Conservation (phyloP, 306 rosid genomes). For the Urtica urens region DNA sequence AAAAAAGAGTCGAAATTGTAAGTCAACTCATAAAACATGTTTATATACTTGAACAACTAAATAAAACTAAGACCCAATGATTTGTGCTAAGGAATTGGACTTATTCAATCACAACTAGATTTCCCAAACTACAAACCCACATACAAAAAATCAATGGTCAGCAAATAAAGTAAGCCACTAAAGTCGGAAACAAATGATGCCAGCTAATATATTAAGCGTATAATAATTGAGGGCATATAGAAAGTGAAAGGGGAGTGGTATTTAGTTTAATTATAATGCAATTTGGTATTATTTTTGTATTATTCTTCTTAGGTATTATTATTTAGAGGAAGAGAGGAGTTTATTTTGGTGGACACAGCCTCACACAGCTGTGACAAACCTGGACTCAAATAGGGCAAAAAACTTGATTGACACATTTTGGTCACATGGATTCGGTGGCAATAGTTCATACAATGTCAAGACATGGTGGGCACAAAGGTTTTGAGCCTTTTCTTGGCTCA, state of each 20-base stretch:
- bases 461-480: neutral
- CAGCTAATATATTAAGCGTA: conserved; percentile 25
- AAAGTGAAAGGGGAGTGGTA: neutral
- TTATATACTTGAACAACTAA: neutral
- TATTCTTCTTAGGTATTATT: conserved; percentile 18
- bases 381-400: conserved; percentile 12
- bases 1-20: neutral
- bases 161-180: neutral
- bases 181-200: conserved; percentile 10
- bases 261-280: neutral
- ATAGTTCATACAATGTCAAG: conserved; percentile 3
- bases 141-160: conserved; percentile 6
- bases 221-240: conserved; percentile 1
- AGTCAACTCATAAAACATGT: conserved; percentile 9
- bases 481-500: conserved; percentile 7
- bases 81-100: conserved; percentile 1
- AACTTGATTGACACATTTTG: neutral
- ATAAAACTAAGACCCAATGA: conserved; percentile 2
- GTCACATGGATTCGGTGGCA: conserved; percentile 25
- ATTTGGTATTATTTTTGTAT: conserved; percentile 1
- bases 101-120: neutral
- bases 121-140: neutral
- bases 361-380: conserved; percentile 39
- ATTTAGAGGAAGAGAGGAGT: too few species aligned
- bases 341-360: conserved; percentile 21